These are phyloP conservation scores for Syzygium malaccense DNA, from an alignment of 441 rosid species.

Conservation along the genomic window DNA sequence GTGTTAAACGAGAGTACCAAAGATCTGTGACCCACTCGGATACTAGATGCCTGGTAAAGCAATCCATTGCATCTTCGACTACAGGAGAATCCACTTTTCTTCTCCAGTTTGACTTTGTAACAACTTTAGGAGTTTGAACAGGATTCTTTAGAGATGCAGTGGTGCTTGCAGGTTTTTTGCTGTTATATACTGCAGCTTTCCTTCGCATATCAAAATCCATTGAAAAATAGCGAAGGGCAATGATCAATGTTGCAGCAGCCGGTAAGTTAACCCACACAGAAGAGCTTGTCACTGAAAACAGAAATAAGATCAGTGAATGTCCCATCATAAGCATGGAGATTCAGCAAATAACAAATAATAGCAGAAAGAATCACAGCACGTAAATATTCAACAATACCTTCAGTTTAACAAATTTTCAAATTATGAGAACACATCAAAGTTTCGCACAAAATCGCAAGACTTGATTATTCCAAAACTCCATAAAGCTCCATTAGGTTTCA, in stretches of 20 bases:
- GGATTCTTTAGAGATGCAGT: constrained; percentile 29
- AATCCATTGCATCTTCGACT: constrained; percentile 88
- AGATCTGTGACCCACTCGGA: constrained; percentile 95
- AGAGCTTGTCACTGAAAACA: constrained; percentile 86
- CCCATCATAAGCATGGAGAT: constrained; percentile 1
- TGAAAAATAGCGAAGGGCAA: constrained; percentile 79
- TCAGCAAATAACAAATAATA: constrained; percentile 3
- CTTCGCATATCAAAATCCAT: constrained; percentile 78
- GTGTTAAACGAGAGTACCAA: constrained; percentile 90
- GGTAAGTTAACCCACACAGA: constrained; percentile 97
- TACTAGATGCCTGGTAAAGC: constrained; percentile 70
- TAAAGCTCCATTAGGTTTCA: neutral
- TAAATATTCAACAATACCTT: neutral
- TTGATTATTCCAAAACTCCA: neutral
- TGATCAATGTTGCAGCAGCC: constrained; percentile 78
- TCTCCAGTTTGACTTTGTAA: constrained; percentile 67
- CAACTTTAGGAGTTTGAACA: constrained; percentile 33
- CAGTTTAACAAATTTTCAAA: neutral
- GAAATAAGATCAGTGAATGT: constrained; percentile 9
- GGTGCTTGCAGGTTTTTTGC: constrained; percentile 35
- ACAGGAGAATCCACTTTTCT: constrained; percentile 87
- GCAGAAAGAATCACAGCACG: neutral
- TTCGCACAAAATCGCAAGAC: neutral
- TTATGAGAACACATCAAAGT: neutral
- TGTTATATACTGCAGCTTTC: constrained; percentile 64